These are phyloP conservation scores for Dioszegia aurantiaca DNA, from an alignment of 768 basidiomycete species.

Conservation along the genomic window DNA sequence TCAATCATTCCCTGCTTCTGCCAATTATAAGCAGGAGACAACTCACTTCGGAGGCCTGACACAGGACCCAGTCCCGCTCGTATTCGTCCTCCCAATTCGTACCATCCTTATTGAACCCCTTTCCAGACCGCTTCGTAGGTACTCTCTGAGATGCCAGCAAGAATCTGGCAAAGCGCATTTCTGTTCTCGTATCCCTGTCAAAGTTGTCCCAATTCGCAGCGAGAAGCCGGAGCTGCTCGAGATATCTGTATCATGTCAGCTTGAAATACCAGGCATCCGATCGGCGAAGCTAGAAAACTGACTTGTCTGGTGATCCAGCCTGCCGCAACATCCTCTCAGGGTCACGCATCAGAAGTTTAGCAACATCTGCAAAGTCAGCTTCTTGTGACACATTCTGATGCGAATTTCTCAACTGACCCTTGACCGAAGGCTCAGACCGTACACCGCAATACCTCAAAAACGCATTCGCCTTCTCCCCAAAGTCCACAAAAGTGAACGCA, in stretches of 20 bases:
- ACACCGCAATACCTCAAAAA: slow-evolving; percentile 87
- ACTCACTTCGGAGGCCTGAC: slow-evolving; percentile 58
- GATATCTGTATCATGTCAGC: slow-evolving; percentile 59
- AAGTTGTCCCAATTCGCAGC: slow-evolving; percentile 63
- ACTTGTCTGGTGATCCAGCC: slow-evolving; percentile 45
- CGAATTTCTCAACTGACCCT: slow-evolving; percentile 56
- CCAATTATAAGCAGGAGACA: neutral
- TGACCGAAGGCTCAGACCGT: slow-evolving; percentile 77
- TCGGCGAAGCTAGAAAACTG: neutral
- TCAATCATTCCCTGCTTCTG: neutral
- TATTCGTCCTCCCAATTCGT: slow-evolving; percentile 29
- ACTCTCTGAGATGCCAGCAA: slow-evolving; percentile 70
- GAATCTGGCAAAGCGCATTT: slow-evolving; percentile 70
- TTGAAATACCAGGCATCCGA: neutral
- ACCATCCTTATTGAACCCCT: slow-evolving; percentile 15
- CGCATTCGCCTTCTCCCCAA: slow-evolving; percentile 72
- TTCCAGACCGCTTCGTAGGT: slow-evolving; percentile 50
- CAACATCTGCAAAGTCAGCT: slow-evolving; percentile 30
- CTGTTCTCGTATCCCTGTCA: slow-evolving; percentile 57
- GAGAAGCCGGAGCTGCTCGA: slow-evolving; percentile 76
- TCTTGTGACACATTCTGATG: neutral
- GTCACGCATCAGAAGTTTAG: slow-evolving; percentile 30
- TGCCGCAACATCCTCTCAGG: slow-evolving; percentile 35
- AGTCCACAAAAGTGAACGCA: slow-evolving; percentile 84
- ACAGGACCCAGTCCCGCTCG: slow-evolving; percentile 62